Evolutionary conservation across 1,284 basidiomycete genomes (phyloP).

Genomic region (Ganoderma sp.): DNA sequence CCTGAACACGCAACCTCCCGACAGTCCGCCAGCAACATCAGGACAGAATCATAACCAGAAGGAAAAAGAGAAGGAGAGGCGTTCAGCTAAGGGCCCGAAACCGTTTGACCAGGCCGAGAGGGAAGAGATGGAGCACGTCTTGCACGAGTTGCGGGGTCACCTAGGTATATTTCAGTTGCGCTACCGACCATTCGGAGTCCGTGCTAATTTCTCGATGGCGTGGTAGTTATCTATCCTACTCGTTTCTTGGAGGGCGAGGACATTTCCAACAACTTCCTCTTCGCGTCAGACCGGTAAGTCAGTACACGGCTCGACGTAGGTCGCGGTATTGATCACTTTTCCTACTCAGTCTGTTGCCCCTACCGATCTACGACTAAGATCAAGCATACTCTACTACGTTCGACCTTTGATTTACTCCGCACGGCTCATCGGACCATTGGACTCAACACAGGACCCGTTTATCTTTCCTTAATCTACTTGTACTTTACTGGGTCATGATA

Average conservation of each 20-base stretch:
- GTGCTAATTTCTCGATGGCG: not conserved
- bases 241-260: conserved; percentile 89
- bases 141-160: conserved; percentile 81
- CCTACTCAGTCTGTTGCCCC: conserved; percentile 25
- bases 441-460: not conserved
- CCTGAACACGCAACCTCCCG: conserved; percentile 22
- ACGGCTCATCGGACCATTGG: not conserved
- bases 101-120: conserved; percentile 83
- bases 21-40: conserved; percentile 19
- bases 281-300: conserved; percentile 80
- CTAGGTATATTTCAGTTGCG: conserved; percentile 58
- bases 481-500: conserved; percentile 6
- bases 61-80: conserved; percentile 45
- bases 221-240: conserved; percentile 77
- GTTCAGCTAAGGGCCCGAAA: conserved; percentile 58
- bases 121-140: conserved; percentile 86
- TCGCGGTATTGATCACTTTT: not conserved
- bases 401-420: not conserved
- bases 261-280: conserved; percentile 87
- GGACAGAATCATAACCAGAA: conserved; percentile 42
- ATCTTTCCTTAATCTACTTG: conserved; percentile 5
- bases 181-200: not conserved
- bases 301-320: not conserved
- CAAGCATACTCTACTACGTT: not conserved
- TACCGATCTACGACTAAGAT: conserved; percentile 33